These are phyloP conservation scores for Haplographium delicatum DNA, from an alignment of 495 filamentous ascomycete species.

Conservation along the genomic window DNA sequence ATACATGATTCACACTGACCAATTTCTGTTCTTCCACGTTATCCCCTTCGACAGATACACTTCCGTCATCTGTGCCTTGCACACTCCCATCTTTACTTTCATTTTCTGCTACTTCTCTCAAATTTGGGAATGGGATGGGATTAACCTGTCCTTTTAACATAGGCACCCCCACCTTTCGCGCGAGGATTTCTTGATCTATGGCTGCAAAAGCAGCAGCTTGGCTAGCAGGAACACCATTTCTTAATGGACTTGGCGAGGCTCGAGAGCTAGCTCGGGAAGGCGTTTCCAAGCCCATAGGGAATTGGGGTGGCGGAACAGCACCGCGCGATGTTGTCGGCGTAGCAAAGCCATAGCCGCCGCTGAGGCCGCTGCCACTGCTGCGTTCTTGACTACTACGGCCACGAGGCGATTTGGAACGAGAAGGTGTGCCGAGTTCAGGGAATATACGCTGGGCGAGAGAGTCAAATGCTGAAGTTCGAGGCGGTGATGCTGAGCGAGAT, in stretches of 20 bases:
- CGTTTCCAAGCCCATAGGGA: slow-evolving; percentile 18
- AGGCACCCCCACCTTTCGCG: slow-evolving; percentile 39
- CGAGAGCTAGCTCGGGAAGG: slow-evolving; percentile 17
- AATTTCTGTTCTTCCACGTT: slow-evolving; percentile 32
- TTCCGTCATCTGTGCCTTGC: slow-evolving; percentile 34
- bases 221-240: slow-evolving; percentile 24
- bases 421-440: slow-evolving; percentile 46
- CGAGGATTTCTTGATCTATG: slow-evolving; percentile 48
- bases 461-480: slow-evolving; percentile 44
- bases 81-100: slow-evolving; percentile 29
- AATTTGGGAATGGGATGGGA: slow-evolving; percentile 24
- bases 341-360: slow-evolving; percentile 17
- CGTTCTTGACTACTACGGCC: slow-evolving; percentile 33
- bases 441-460: slow-evolving; percentile 52
- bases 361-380: slow-evolving; percentile 11
- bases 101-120: slow-evolving; percentile 27
- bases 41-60: slow-evolving; percentile 22
- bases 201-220: slow-evolving; percentile 47
- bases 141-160: slow-evolving; percentile 21
- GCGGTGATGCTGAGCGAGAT: slow-evolving; percentile 29
- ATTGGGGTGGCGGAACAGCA: slow-evolving; percentile 17
- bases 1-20: slow-evolving; percentile 75
- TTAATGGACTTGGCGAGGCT: slow-evolving; percentile 19
- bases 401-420: slow-evolving; percentile 42
- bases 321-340: slow-evolving; percentile 16